Evolutionary conservation across 2,329 filamentous ascomycete species (phyloP), one percentile per base, ranked within the genome.

Genomic region (Monosporascus cannonballus): DNA sequence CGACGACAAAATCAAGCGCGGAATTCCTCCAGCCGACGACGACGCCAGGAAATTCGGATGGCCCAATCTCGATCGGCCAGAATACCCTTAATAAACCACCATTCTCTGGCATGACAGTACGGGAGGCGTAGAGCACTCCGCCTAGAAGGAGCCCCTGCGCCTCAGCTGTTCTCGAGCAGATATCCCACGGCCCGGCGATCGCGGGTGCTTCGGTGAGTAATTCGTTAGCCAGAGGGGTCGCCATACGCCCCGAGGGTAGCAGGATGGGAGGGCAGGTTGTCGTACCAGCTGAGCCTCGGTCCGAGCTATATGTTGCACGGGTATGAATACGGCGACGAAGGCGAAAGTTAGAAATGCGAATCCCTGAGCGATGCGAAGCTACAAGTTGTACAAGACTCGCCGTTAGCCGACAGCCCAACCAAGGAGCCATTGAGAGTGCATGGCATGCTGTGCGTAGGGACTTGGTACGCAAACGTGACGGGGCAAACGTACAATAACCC

Each of bases 11-110:
- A 71, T 99, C 94, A 50, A 91, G 76, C 47, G 87, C 86, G 38
- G 93, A 96, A 71, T 99, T 99, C 64, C 88, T 85, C 90, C 93
- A 99, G 65, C 94, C 94, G 47, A 99, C 89, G 59, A 99, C 84
- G 55, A 96, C 89, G 45, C 93, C 94, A 42, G 90, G 83, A 53
- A 82, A 78, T 61, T 84, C 81, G 51, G 86, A 88, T 70, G 78
- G 80, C 51, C 82, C 79, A 65, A 90, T 84, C 73, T 96, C 92
- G 66, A 88, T 88, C 65, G 94, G 95, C 94, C 94, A 99, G 76
- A 99, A 97, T 76, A 99, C 86, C 77, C 94, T 90, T 86, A 97
- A 90, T 77, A 97, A 79, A 67, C 89, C 92, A 89, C 94, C 83
- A 78, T 84, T 78, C 74, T 83, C 81, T 76, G 81, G 76, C 83